Conservation (phyloP, 768 basidiomycete genomes). For the Lactarius tabidus region DNA sequence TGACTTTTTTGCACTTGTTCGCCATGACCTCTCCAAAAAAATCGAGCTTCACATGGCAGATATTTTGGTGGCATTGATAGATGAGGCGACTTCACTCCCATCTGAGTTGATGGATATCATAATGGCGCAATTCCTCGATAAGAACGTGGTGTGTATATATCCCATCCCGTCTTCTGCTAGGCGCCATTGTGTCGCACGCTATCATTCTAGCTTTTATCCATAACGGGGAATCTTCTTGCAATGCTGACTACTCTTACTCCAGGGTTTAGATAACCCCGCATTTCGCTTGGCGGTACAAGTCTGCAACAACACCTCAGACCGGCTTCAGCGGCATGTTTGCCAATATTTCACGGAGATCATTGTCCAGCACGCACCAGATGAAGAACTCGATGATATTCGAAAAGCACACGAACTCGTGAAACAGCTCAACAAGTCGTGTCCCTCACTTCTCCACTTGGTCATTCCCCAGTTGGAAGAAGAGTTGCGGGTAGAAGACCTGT, state of each 20-base stretch:
- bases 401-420: constrained; percentile 83
- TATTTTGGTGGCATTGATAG: constrained; percentile 84
- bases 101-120: constrained; percentile 73
- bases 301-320: constrained; percentile 79
- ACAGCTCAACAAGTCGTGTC: constrained; percentile 73
- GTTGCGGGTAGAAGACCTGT: constrained; percentile 67
- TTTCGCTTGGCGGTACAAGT: constrained; percentile 82
- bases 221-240: background rate
- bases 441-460: constrained; percentile 79
- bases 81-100: constrained; percentile 79
- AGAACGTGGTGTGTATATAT: constrained; percentile 53
- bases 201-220: background rate
- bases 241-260: constrained; percentile 18
- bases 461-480: constrained; percentile 93
- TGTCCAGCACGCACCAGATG: constrained; percentile 52
- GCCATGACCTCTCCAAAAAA: constrained; percentile 72
- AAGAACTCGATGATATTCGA: constrained; percentile 64
- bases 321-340: constrained; percentile 83
- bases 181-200: background rate
- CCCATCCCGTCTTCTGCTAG: background rate
- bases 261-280: constrained; percentile 70
- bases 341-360: constrained; percentile 93
- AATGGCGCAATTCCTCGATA: constrained; percentile 82
- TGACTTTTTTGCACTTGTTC: constrained; percentile 75
- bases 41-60: constrained; percentile 84